Evolutionary conservation across 345 rosid species (phyloP).

Genomic region (Eucalyptus cloeziana): DNA sequence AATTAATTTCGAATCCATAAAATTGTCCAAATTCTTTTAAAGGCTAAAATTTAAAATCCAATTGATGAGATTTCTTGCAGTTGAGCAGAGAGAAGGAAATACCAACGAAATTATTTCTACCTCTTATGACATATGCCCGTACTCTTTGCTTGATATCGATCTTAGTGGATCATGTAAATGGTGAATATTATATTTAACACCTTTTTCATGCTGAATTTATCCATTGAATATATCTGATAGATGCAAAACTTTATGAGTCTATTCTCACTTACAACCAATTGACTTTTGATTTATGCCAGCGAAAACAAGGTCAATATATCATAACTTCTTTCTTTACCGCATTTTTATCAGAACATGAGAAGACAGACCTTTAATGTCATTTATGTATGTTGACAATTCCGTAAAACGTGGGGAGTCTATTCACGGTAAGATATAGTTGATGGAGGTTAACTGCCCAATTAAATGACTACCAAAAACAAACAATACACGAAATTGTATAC

Average conservation of each 20-base stretch:
- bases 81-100: not conserved
- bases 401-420: not conserved
- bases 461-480: not conserved
- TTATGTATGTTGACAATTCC: not conserved
- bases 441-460: not conserved
- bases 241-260: not conserved
- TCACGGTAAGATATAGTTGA: not conserved
- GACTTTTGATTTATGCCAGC: not conserved
- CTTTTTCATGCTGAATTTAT: not conserved
- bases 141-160: not conserved
- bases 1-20: not conserved
- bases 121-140: fast-evolving
- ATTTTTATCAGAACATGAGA: not conserved
- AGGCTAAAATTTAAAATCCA: not conserved
- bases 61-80: not conserved
- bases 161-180: not conserved
- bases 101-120: not conserved
- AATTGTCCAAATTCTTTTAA: not conserved
- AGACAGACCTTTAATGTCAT: not conserved
- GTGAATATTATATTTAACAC: not conserved
- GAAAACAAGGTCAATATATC: not conserved
- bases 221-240: not conserved
- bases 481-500: not conserved
- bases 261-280: not conserved
- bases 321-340: not conserved